Evolutionary conservation across 176 grass and related monocot species (phyloP), one percentile per base, ranked within the genome.

Genomic region (Triticum timopheevii): DNA sequence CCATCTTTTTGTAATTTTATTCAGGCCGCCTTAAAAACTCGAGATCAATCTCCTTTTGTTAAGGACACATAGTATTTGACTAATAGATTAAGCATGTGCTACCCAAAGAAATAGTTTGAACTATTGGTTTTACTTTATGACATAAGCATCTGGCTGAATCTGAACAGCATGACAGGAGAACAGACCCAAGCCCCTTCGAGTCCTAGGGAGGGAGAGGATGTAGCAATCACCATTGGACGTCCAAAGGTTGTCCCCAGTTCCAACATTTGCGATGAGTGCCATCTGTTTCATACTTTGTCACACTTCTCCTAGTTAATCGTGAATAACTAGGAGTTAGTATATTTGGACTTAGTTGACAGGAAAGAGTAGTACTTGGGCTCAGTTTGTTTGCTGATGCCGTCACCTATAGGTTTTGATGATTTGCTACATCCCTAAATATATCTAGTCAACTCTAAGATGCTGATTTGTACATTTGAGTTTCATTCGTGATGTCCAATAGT

Each of bases 101-200:
- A 22, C 62, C 65, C 38, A 39, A 85, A 80, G 35, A 68, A 74
- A 76, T 76, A 30, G 16, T 65, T 85, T 73, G 49, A 88, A 82
- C 47, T 10, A 8, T 64, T 73, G 42, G 66, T 76, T 79, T 73
- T 61, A 79, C 72, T 69, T 73, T 86, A 82, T 80, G 52, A 67
- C 27, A 63, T 89, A 73, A 42, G 27, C 80, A 88, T 86, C 86
- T 92, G 76, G 92, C 90, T 88, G 74, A 90, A 80, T 89, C 33
- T 73, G 56, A 92, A 87, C 93, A 98, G 96, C 74, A 98, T 98
- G 96, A 95, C 93, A 95, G 96, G 96, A 75, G 96, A 98, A 86
- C 86, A 92, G 66, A 67, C 89, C 87, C 93, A 87, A 39, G 90
- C 93, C 47, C 92, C 93, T 78, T 95, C 96, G 61, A 95, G 91